Base-by-base conservation (phyloP, 306 rosid species). In the Dryas alaskensis region DNA sequence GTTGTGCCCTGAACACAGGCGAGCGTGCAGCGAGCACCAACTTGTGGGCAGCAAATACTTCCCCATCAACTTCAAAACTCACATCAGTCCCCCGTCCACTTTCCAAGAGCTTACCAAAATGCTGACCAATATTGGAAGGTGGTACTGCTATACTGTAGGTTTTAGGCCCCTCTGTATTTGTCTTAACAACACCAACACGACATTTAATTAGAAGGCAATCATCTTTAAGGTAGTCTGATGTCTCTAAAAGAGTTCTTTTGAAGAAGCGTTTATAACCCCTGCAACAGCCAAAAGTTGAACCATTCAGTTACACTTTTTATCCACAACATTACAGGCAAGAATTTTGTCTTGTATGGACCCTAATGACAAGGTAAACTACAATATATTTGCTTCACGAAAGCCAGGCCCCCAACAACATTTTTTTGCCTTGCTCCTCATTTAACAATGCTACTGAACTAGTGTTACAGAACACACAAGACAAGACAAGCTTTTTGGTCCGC, bases 261-360 rank as follows among this genome's bases (percentile, higher is more conserved):
- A 71, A 83, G 77, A 85, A 88, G 37, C 88, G 92, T 74, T 88
- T 88, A 63, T 88, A 88, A 60, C 92, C 92, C 92, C 92, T 88
- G 78, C 53, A 74, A 59, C 11, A 61, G 12, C 78, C 81, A 64
- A 27, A 0, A 72, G 51, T 60, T 25, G 61, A 19, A 57, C 47
- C 49, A 10, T 31, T 70, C 44, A 64, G 64, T 73, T 37, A 66
- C 12, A 3, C 22, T 22, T 52, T 50, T 60, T 55, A 78, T 22
- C 63, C 61, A 71, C 25, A 58, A 17, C 25, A 75, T 4, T 25
- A 45, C 8, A 73, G 48, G 31, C 71, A 74, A 39, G 19, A 48
- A 62, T 49, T 61, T 5, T 19, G 39, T 11, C 67, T n/a, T 3
- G n/a, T 54, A 72, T 45, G 1, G 10, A 39, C 5, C 47, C 27